Base-by-base conservation (phyloP, 495 filamentous ascomycete species). In the Pyronema omphalodes region DNA sequence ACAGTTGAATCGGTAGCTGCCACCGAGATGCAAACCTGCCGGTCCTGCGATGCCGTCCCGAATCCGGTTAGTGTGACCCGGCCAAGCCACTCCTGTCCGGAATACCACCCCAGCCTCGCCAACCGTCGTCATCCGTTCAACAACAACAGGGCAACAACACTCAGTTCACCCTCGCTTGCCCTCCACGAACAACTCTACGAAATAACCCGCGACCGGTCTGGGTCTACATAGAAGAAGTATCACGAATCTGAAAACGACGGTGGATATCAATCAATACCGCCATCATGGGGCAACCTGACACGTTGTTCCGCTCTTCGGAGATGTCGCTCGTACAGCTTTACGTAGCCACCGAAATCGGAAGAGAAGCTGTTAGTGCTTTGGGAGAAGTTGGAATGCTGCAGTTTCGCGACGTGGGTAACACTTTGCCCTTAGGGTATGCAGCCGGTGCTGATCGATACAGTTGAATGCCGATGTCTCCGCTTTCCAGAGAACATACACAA, bases 271-370 rank as follows among this genome's bases (percentile, higher is more conserved):
- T 29, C 19, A 51, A 58, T 51, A 58, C 52, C 55, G 55, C 41
- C 68, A 70, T 52, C 57, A 79, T 79, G 76, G 74, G 67, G 53
- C 60, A 66, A 19, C 73, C 83, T 71, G 88, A 96, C 70, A 93
- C 86, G 70, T 82, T 94, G 74, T 95, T 99, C 83, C 91, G 93
- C 74, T 96, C 93, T 66, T 82, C 87, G 83, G 88, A 96, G 71
- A 99, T 99, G 91, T 93, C 87, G 76, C 81, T 99, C 78, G 93
- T 93, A 67, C 91, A 96, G 77, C 82, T 99, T 61, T 99, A 95
- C 71, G 88, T 96, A 63, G 85, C 91, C 58, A 95, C 94, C 62
- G 91, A 99, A 73, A 95, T 96, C 57, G 88, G 93, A 60, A 79
- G 91, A 67, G 91, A 99, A 73, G 88, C 94, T 59, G 86, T 96